Conservation (phyloP, 2,329 filamentous ascomycete species). For the Diaporthe batatas region DNA sequence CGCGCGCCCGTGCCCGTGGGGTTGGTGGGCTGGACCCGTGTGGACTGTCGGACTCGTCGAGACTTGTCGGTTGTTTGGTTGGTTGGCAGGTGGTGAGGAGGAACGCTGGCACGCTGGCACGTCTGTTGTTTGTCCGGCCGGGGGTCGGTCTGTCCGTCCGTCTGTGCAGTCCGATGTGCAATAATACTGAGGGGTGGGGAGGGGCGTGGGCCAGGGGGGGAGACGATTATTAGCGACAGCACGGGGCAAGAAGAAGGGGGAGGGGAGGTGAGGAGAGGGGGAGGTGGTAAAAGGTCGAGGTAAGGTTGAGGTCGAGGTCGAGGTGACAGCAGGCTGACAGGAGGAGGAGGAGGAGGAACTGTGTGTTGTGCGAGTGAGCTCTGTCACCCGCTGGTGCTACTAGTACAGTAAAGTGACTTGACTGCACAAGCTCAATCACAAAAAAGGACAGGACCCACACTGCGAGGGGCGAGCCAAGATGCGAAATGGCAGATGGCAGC, state of each 20-base stretch:
- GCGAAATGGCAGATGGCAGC: constrained; percentile 32
- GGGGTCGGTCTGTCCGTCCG: neutral
- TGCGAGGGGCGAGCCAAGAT: constrained; percentile 26
- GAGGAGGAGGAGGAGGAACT: too few relatives aligned
- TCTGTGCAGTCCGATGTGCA: neutral
- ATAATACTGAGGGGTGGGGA: too few relatives aligned
- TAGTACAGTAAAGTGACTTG: too few relatives aligned
- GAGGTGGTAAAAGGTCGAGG: too few relatives aligned
- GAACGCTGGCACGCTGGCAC: too few relatives aligned
- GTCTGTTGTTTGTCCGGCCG: neutral
- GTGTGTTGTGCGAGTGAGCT: too few relatives aligned
- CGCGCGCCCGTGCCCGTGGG: neutral
- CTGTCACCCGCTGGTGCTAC: too few relatives aligned
- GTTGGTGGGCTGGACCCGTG: neutral
- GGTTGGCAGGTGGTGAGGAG: too few relatives aligned
- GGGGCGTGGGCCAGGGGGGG: neutral
- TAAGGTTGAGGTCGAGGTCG: too few relatives aligned
- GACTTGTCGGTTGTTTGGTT: too few relatives aligned
- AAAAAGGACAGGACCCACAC: constrained; percentile 18
- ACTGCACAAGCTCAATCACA: constrained; percentile 1
- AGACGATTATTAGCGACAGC: neutral
- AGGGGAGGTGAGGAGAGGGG: neutral
- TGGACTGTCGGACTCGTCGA: too few relatives aligned
- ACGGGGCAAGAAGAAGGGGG: neutral
- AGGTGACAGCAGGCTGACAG: too few relatives aligned